Conservation (phyloP, 2,329 filamentous ascomycete species). For the Aureobasidium sp. region DNA sequence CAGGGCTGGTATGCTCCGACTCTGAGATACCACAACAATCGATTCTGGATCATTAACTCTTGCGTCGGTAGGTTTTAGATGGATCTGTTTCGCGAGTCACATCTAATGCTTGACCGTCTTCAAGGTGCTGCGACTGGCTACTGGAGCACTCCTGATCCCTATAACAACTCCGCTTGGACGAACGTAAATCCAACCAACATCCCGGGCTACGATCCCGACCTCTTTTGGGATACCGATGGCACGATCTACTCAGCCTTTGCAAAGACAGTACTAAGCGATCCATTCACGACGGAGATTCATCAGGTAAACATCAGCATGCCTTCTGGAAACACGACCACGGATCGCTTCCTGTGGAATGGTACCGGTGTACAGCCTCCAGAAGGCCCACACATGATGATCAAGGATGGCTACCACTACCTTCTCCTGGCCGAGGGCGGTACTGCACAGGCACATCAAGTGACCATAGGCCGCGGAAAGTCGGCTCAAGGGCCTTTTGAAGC, state of each 20-base stretch:
- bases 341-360: slow-evolving; percentile 31
- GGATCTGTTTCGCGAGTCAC: too few species aligned
- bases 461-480: slow-evolving; percentile 32
- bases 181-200: slow-evolving; percentile 42
- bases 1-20: slow-evolving; percentile 38
- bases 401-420: slow-evolving; percentile 33
- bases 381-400: slow-evolving; percentile 34
- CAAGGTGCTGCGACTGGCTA: slow-evolving; percentile 29
- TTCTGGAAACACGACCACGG: slow-evolving; percentile 23
- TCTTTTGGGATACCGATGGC: slow-evolving; percentile 52
- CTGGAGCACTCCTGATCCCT: slow-evolving; percentile 41
- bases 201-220: slow-evolving; percentile 46
- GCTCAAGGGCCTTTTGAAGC: slow-evolving; percentile 24
- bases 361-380: slow-evolving; percentile 30
- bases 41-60: slow-evolving; percentile 33
- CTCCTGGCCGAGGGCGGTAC: slow-evolving; percentile 35
- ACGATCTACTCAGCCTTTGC: slow-evolving; percentile 40
- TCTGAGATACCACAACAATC: slow-evolving; percentile 34
- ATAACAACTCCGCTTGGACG: slow-evolving; percentile 39
- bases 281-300: slow-evolving; percentile 31
- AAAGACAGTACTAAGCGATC: background rate
- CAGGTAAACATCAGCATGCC: slow-evolving; percentile 28
- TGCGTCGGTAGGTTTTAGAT: background rate
- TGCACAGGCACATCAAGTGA: slow-evolving; percentile 34
- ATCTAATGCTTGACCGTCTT: too few species aligned